Evolutionary conservation across 2,329 filamentous ascomycete genomes (phyloP), one percentile per base, ranked within the genome.

Genomic region (Penicillium expansum): DNA sequence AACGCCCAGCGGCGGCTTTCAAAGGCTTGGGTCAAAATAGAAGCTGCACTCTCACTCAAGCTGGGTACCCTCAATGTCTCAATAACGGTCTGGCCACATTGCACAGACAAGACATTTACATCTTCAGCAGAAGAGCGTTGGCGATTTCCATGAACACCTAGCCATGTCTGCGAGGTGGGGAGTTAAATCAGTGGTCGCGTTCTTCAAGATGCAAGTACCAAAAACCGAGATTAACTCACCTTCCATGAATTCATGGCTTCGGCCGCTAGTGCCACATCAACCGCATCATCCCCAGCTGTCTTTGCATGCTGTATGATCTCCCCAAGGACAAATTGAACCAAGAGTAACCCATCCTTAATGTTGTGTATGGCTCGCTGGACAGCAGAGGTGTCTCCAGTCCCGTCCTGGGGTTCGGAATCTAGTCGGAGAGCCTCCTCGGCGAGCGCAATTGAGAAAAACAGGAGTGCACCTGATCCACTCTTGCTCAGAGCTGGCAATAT

Each of bases 361-460:
- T 76, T 77, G n/a, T 39, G 41, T 39, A 57, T 39, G 3, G 60
- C 62, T 58, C 53, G 60, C 58, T 49, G 68, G 39, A 64, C 48
- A 24, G 48, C 52, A 5, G 59, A 45, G 4, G n/a, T 27, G 2
- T 54, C 49, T 24, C 51, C 58, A 16, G 52, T 37, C 11, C 59
- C 42, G n/a, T 60, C 58, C 5, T 62, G 57, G 24, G 64, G 58
- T 24, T 65, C 61, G 5, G 55, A 51, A 8, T 66, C 63, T 1
- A 64, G 44, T n/a, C 63, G 52, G 13, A 60, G 44, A n/a, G 71
- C 69, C 49, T 76, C 76, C 60, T 79, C 76, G 4, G 73, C 75
- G 14, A 78, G 61, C 8, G 71, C 73, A 29, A 72, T 71, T 18
- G 73, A 75, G 42, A 77, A 77, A 50, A 72, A 72, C 7, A 76